phyloP scores from a whole-genome alignment of 2,329 filamentous ascomycete genomes.

The Aaosphaeria arxii region DNA sequence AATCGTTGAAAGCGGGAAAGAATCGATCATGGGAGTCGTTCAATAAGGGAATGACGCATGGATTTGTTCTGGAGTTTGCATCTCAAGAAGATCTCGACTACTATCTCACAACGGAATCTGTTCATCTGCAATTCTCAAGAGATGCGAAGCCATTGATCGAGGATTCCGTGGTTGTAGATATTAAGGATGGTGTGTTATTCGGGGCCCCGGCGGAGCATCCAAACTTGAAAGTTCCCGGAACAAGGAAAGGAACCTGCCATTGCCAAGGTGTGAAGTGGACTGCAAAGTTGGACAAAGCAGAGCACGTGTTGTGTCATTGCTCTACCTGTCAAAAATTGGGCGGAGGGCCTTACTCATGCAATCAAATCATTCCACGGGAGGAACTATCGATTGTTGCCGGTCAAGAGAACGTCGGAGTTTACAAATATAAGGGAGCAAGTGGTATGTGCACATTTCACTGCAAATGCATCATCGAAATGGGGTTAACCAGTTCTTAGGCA shows the following conservation, averaged over 20 bases:
- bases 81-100: slow-evolving; percentile 32
- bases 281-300: slow-evolving; percentile 20
- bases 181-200: slow-evolving; percentile 31
- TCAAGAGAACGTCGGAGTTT: slow-evolving; percentile 19
- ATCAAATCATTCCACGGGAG: slow-evolving; percentile 31
- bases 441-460: slow-evolving; percentile 9
- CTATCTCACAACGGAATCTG: slow-evolving; percentile 26
- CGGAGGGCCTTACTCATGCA: slow-evolving; percentile 35
- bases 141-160: slow-evolving; percentile 28
- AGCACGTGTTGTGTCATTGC: slow-evolving; percentile 38
- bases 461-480: background rate
- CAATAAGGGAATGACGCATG: slow-evolving; percentile 34
- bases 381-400: slow-evolving; percentile 24
- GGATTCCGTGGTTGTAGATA: slow-evolving; percentile 32
- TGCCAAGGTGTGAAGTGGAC: slow-evolving; percentile 24
- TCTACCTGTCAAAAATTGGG: slow-evolving; percentile 34
- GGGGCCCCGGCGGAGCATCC: slow-evolving; percentile 20
- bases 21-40: slow-evolving; percentile 32
- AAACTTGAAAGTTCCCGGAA: slow-evolving; percentile 2
- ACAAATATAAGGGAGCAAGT: slow-evolving; percentile 31
- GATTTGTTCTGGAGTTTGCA: slow-evolving; percentile 33
- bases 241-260: slow-evolving; percentile 28
- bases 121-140: slow-evolving; percentile 29
- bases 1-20: slow-evolving; percentile 30
- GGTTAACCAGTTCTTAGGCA: slow-evolving; percentile 11